These are phyloP conservation scores for Zygotorulaspora mrakii DNA, from an alignment of 1,139 yeast genomes.

Conservation along the genomic window DNA sequence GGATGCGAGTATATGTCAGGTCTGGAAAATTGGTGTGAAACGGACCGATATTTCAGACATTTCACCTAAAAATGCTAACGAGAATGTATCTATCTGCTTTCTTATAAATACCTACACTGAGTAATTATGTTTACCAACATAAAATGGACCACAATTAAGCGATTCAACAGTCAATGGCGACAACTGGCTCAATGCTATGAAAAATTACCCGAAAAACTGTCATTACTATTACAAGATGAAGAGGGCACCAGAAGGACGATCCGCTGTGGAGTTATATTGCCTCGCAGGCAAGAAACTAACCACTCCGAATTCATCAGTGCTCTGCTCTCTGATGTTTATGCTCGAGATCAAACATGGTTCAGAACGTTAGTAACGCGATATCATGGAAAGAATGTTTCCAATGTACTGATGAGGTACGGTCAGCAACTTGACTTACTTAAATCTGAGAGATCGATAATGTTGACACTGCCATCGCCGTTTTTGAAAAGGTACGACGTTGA, in stretches of 20 bases:
- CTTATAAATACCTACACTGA: too few relatives aligned
- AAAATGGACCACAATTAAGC: constrained; percentile 4
- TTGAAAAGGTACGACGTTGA: constrained; percentile 24
- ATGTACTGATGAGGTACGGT: constrained; percentile 16
- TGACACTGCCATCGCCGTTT: constrained; percentile 22
- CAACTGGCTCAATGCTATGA: constrained; percentile 15
- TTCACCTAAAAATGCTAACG: too few relatives aligned
- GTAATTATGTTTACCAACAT: neutral
- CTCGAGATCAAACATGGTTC: constrained; percentile 19
- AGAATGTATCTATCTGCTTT: too few relatives aligned
- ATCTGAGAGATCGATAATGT: constrained; percentile 8
- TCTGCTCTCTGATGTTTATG: constrained; percentile 21
- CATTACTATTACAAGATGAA: constrained; percentile 9
- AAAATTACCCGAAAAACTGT: constrained; percentile 13
- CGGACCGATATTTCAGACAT: too few relatives aligned
- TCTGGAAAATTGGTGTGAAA: too few relatives aligned
- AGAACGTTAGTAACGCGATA: constrained; percentile 14
- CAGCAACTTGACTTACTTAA: constrained; percentile 15
- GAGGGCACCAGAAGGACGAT: constrained; percentile 3
- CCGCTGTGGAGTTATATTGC: constrained; percentile 17
- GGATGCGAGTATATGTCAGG: too few relatives aligned
- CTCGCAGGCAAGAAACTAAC: constrained; percentile 3
- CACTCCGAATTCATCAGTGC: constrained; percentile 18
- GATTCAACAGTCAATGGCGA: constrained; percentile 17
- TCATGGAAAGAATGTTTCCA: constrained; percentile 3